A percentile compares a stretch with the other conserved stretches of the same genome.
Evolutionary conservation across 257 asterid species (phyloP).

Genomic region (Ajuga chamaepitys): DNA sequence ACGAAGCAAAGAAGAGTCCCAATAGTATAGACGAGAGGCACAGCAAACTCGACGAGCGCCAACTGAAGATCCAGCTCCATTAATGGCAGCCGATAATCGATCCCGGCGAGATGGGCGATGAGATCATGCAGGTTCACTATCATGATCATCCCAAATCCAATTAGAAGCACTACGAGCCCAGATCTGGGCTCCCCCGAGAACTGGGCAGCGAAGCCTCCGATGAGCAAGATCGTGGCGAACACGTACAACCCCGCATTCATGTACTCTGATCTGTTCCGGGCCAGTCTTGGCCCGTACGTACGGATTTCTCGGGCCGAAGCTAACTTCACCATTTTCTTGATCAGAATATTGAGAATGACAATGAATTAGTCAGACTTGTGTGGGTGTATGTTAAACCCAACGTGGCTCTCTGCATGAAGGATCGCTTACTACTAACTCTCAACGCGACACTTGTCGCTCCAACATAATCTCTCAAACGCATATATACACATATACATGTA

Average conservation of each 20-base stretch:
- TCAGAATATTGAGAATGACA: not conserved
- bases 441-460: slow-evolving; percentile 15
- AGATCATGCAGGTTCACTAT: slow-evolving; percentile 75
- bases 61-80: slow-evolving; percentile 57
- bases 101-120: slow-evolving; percentile 65
- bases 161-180: slow-evolving; percentile 55
- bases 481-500: too few relatives aligned
- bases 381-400: not conserved
- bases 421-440: not conserved
- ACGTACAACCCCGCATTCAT: slow-evolving; percentile 78
- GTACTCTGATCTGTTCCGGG: slow-evolving; percentile 64
- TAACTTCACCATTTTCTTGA: slow-evolving; percentile 77
- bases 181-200: slow-evolving; percentile 53
- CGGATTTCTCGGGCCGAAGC: slow-evolving; percentile 80
- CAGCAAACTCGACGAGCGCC: slow-evolving; percentile 67
- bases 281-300: slow-evolving; percentile 60
- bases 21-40: slow-evolving; percentile 43
- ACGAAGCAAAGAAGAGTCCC: slow-evolving; percentile 48
- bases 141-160: slow-evolving; percentile 33
- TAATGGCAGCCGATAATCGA: slow-evolving; percentile 52
- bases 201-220: slow-evolving; percentile 62
- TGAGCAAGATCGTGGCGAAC: slow-evolving; percentile 56
- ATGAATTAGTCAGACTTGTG: not conserved
- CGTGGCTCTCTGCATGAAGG: slow-evolving; percentile 27
- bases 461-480: too few relatives aligned